Base-by-base conservation (phyloP, 352 stramenopile species). In the Aphanomyces cochlioides region DNA sequence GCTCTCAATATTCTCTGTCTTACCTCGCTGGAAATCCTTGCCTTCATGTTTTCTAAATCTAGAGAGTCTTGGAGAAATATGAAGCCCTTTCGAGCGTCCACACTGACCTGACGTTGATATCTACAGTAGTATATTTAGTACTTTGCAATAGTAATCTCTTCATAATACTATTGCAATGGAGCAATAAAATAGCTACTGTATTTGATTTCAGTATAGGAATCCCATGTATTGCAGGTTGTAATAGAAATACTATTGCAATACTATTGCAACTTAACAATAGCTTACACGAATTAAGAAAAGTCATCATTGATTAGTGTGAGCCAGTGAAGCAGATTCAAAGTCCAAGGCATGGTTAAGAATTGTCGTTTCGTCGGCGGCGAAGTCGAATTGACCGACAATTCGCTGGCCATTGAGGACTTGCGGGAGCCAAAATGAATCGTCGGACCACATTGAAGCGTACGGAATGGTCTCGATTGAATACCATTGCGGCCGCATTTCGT, bases 401-500 rank as follows among this genome's bases (percentile, higher is more conserved):
- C 53, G 78, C 41, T 87, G 81, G 45, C 87, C 89, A 1, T 64
- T 71, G 13, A 96, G 78, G 19, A 97, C 76, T 19, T 87, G 79
- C 28, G 87, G 88, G 47, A 96, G 72, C 90, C 90, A 97, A 53
- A 91, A 71, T 56, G 47, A 60, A 71, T 97, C 89, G 74, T 96
- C 89, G 2, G 84, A 73, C 89, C 90, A 97, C 89, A 97, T 97
- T n/a, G 72, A 74, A 3, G 80, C 68, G 61, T 83, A 93, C n/a
- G 90, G 90, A 53, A 97, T 84, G 10, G 72, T 69, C 40, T 74
- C 72, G 6, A 75, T 53, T 50, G 77, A 65, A 74, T 81, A 96
- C 90, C 90, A 97, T 56, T 85, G 61, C 37, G 90, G 89, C 65
- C 65, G 76, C 90, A 97, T 97, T 75, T 97, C 90, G 5, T 97